phyloP scores from a whole-genome alignment of 805 yeast genomes.

The Pichia paraexigua region DNA sequence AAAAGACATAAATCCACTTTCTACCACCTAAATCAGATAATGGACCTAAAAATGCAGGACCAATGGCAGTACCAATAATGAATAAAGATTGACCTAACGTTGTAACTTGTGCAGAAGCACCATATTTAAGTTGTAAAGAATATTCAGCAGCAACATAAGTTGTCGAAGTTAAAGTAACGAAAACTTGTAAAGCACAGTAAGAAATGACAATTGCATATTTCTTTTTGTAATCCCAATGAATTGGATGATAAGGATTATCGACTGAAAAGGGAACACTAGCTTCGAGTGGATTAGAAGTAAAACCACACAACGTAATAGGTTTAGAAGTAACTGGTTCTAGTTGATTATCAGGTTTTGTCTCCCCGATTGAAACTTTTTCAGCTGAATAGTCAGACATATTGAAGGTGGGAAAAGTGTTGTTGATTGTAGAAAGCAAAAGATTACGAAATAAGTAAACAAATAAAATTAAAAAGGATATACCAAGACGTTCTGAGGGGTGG shows the following conservation, averaged over 20 bases:
- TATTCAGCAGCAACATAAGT: slow-evolving; percentile 27
- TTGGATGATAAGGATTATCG: slow-evolving; percentile 28
- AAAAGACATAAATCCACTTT: slow-evolving; percentile 30
- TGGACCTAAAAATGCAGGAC: slow-evolving; percentile 31
- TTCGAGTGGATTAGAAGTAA: slow-evolving; percentile 23
- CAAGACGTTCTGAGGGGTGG: background rate
- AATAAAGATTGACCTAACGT: slow-evolving; percentile 30
- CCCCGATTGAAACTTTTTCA: slow-evolving; percentile 11
- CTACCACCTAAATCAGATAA: slow-evolving; percentile 31
- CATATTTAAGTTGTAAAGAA: slow-evolving; percentile 21
- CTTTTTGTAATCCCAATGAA: slow-evolving; percentile 22
- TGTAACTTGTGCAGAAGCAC: slow-evolving; percentile 25
- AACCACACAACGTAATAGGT: slow-evolving; percentile 18
- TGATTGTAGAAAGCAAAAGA: background rate
- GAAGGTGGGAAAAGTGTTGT: background rate
- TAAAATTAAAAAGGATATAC: background rate
- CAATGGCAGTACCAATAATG: slow-evolving; percentile 30
- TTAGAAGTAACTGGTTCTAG: slow-evolving; percentile 14
- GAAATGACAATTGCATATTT: slow-evolving; percentile 21
- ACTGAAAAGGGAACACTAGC: slow-evolving; percentile 21
- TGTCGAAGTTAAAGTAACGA: slow-evolving; percentile 28
- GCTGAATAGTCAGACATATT: slow-evolving; percentile 5
- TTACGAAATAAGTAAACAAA: background rate
- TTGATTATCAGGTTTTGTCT: background rate
- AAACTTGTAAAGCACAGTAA: slow-evolving; percentile 26